These are phyloP conservation scores for Cochlearia excelsa DNA, from an alignment of 345 rosid genomes.

Conservation along the genomic window DNA sequence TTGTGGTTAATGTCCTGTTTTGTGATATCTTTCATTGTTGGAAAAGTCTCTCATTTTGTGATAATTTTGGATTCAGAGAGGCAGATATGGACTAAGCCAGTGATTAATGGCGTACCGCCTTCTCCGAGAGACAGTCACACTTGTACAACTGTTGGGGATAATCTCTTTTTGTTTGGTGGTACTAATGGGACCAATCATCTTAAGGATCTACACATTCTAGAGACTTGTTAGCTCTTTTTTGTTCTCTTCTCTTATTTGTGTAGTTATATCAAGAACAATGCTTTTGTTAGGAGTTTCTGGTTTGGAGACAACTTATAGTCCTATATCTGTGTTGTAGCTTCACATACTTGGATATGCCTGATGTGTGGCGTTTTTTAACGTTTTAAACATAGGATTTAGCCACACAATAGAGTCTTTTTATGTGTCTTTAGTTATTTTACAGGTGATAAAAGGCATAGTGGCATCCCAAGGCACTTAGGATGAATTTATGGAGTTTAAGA, in stretches of 20 bases:
- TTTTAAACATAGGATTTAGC: too few species aligned
- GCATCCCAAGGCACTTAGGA: too few species aligned
- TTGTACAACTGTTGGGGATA: conserved; percentile 72
- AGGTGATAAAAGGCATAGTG: too few species aligned
- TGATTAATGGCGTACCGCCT: conserved; percentile 65
- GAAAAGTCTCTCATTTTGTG: neutral
- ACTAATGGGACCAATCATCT: conserved; percentile 85
- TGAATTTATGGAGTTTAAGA: too few species aligned
- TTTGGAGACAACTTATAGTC: conserved; percentile 4
- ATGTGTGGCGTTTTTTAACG: too few species aligned
- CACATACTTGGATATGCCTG: conserved; percentile 85
- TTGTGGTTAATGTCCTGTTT: too few species aligned
- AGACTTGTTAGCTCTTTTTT: conserved; percentile 59
- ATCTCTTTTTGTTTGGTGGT: conserved; percentile 84
- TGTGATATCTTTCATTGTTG: too few species aligned
- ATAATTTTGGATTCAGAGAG: conserved; percentile 38
- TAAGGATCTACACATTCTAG: conserved; percentile 74
- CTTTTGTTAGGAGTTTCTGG: too few species aligned
- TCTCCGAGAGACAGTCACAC: conserved; percentile 92
- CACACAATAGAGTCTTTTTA: too few species aligned
- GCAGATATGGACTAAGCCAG: conserved; percentile 83
- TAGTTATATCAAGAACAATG: too few species aligned
- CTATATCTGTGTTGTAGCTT: conserved; percentile 47
- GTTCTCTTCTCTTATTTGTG: too few species aligned
- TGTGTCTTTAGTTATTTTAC: too few species aligned